Evolutionary conservation across 345 rosid genomes (phyloP), one percentile per base, ranked within the genome.

Genomic region (Eutrema japonicum): DNA sequence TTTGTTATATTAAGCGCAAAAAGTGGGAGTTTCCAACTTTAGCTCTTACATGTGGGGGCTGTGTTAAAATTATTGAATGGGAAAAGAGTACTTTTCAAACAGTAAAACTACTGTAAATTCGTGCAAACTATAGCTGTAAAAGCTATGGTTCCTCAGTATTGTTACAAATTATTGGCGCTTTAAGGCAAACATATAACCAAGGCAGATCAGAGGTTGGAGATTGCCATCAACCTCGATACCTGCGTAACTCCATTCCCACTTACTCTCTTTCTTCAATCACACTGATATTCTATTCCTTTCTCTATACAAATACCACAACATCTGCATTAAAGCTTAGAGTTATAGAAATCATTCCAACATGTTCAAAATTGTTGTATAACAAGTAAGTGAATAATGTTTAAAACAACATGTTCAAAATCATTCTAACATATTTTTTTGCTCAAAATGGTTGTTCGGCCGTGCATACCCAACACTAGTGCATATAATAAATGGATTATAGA

Each of bases 101-200:
- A 76, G 79, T 56, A 49, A 30, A n/a, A 35, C 26, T 40, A 76
- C 79, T 70, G 71, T 64, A 64, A 70, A 53, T 37, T 62, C 75
- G 79, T 76, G 75, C 75, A 54, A 62, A 56, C 64, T 63, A 76
- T 63, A 68, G 75, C 75, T 69, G 79, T 76, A 63, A 76, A 76
- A 76, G 75, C 64, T 55, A 13, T 33, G 26, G 1, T 16, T 54
- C 6, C 70, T 52, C 63, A 33, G 32, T 14, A 13, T 38, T 55
- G 64, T 55, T 35, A 36, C 69, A 37, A 75, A 75, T 68, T 61
- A 68, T 75, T 75, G 74, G 64, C 64, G 69, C 69, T 60, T 59
- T 73, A 3, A 5, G 36, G 48, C 42, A 68, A 68, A 75, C 70
- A 68, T 68, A 38, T 48, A 74, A 14, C 49, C 18, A 50, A 27